Evolutionary conservation across 306 rosid genomes (phyloP), one percentile per base, ranked within the genome.

Genomic region (Rosa chinensis): DNA sequence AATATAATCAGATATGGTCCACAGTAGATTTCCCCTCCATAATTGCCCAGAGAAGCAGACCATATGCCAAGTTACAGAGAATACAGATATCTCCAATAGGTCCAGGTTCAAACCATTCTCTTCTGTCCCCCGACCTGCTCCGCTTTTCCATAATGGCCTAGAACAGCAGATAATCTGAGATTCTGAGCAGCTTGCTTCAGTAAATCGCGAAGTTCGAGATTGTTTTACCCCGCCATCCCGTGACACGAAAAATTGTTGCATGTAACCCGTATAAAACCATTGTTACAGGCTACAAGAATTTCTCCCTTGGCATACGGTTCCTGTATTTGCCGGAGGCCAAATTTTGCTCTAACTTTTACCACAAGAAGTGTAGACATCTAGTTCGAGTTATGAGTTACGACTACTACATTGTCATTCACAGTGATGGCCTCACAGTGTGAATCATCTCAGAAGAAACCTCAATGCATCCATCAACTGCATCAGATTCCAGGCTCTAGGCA

Each of bases 91-190:
- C 18, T 10, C 73, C 18, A 20, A 69, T n/a, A 42, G 18, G 53
- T 69, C 73, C 73, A 69, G 73, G 18, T 69, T 21, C 52, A 69
- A 10, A 69, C 35, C 72, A 67, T 40, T 67, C 18, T 42, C 53
- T 20, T 9, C 8, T 42, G 71, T 66, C 71, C 48, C 35, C 20
- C 23, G 37, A 64, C 21, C 72, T 10, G 50, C 72, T 42, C 23
- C 42, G 50, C 21, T 43, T 69, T 43, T 43, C 73, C 53, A 69
- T 69, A 13, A 43, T 66, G 71, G 13, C 28, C 71, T 7, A 39
- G 71, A 17, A 20, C 3, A 66, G 48, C 47, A 39, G 2, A 39
- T 48, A 16, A 7, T 17, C 47, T 66, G 48, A 66, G 13, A 8
- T 66, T 39, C 25, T 0, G 7, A 17, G 48, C 71, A 66, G 9